A percentile compares a stretch with the other conserved stretches of the same genome.
phyloP scores from a whole-genome alignment of 1,284 basidiomycete genomes.

The Ganoderma leucocontextum region DNA sequence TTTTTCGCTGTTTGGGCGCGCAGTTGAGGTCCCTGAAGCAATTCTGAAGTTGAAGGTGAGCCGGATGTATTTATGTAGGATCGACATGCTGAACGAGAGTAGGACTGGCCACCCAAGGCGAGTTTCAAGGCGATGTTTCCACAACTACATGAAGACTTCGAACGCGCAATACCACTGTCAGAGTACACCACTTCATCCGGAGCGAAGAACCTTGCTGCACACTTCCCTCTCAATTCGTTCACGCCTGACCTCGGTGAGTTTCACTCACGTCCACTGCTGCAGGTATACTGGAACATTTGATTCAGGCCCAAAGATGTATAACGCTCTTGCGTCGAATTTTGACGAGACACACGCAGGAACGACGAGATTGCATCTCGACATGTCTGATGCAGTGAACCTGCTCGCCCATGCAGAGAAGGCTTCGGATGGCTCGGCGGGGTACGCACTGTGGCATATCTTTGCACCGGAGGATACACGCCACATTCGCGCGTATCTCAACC shows the following conservation, averaged over 20 bases:
- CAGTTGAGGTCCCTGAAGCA: too few species aligned
- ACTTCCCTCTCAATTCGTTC: neutral
- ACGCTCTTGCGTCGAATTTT: neutral
- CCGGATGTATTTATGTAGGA: too few species aligned
- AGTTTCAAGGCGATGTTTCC: neutral
- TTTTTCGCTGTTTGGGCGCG: neutral
- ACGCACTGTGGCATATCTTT: neutral
- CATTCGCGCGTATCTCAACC: neutral
- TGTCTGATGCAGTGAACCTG: neutral
- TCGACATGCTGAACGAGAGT: too few species aligned
- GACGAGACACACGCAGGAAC: neutral
- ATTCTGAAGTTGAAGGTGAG: too few species aligned
- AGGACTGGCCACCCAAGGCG: neutral
- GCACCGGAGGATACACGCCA: neutral
- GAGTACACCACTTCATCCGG: neutral
- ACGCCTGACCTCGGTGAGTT: neutral
- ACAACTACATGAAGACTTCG: neutral
- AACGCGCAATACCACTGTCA: neutral
- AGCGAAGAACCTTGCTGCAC: neutral
- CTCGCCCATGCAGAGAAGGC: neutral
- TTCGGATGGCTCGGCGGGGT: neutral
- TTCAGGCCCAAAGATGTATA: neutral
- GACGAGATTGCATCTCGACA: neutral
- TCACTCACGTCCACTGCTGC: too few species aligned
- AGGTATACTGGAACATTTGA: neutral